Percentiles rank a stretch among this genome's conserved stretches.
Evolutionary conservation across 352 stramenopile genomes (phyloP).

Genomic region (Pythium aquatile): DNA sequence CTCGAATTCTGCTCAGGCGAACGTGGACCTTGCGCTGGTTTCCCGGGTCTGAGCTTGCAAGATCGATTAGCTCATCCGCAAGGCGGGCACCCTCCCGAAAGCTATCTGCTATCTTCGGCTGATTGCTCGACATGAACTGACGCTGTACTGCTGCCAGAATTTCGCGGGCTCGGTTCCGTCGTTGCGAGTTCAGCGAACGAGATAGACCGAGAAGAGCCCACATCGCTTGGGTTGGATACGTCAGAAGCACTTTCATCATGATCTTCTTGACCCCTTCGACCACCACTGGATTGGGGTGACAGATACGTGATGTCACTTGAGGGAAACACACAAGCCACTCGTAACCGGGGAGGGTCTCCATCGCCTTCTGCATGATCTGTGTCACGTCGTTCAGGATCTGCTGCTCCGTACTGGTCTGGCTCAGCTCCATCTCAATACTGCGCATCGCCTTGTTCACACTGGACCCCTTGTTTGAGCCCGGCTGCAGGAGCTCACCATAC

Average conservation of each 20-base stretch:
- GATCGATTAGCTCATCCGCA: conserved; percentile 92
- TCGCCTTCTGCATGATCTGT: conserved; percentile 56
- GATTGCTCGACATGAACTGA: conserved; percentile 59
- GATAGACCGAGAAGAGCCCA: conserved; percentile 96
- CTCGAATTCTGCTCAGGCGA: conserved; percentile 63
- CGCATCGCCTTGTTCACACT: conserved; percentile 63
- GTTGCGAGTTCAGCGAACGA: conserved; percentile 86
- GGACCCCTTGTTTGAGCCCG: conserved; percentile 29
- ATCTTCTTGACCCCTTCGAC: conserved; percentile 91
- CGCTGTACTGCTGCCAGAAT: conserved; percentile 65
- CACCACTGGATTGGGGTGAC: conserved; percentile 86
- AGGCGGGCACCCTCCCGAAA: conserved; percentile 88
- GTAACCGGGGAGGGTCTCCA: conserved; percentile 68
- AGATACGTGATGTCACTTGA: conserved; percentile 96
- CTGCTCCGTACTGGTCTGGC: conserved; percentile 54
- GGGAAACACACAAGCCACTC: conserved; percentile 98
- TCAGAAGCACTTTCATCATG: conserved; percentile 89
- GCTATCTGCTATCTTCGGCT: conserved; percentile 73
- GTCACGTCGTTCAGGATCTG: conserved; percentile 69
- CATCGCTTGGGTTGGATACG: conserved; percentile 96
- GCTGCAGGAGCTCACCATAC: conserved; percentile 84
- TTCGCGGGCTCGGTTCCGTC: conserved; percentile 54
- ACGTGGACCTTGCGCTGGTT: conserved; percentile 84
- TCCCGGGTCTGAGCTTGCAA: conserved; percentile 88
- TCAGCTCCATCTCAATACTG: conserved; percentile 56